phyloP scores from a whole-genome alignment of 2,329 filamentous ascomycete genomes.

The Tolypocladium ophioglossoides region DNA sequence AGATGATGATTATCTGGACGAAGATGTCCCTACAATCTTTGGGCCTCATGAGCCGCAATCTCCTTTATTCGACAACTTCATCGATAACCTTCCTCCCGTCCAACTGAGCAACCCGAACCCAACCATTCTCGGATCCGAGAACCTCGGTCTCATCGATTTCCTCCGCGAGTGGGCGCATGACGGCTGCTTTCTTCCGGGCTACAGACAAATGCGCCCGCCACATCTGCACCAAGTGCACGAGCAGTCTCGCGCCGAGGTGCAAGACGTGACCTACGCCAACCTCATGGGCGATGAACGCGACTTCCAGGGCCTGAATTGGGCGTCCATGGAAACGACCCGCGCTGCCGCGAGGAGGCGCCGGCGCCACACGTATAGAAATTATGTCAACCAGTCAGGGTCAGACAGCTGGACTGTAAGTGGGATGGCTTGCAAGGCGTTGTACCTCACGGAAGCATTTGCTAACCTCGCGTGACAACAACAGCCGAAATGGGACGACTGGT shows the following conservation, averaged over 20 bases:
- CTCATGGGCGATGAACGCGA: slow-evolving; percentile 46
- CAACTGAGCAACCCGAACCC: slow-evolving; percentile 22
- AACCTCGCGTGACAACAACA: background rate
- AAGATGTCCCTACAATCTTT: background rate
- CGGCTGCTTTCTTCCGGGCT: slow-evolving; percentile 13
- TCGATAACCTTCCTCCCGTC: slow-evolving; percentile 6
- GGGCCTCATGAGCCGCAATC: background rate
- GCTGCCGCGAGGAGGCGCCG: slow-evolving; percentile 36
- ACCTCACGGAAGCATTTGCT: background rate
- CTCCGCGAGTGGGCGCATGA: slow-evolving; percentile 36
- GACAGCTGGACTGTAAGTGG: slow-evolving; percentile 37
- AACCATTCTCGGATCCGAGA: slow-evolving; percentile 33
- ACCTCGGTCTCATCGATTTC: slow-evolving; percentile 39
- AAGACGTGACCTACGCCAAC: slow-evolving; percentile 28
- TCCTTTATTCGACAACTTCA: background rate
- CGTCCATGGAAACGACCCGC: slow-evolving; percentile 38
- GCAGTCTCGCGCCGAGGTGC: slow-evolving; percentile 11
- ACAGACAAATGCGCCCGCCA: slow-evolving; percentile 12
- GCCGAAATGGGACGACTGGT: slow-evolving; percentile 7
- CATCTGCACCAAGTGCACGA: slow-evolving; percentile 20
- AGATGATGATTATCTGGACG: background rate
- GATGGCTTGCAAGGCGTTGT: background rate
- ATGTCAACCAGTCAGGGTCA: slow-evolving; percentile 39
- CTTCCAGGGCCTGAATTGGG: slow-evolving; percentile 51
- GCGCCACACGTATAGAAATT: slow-evolving; percentile 42